Evolutionary conservation across 164 flowering plant species (phyloP), one percentile per base, ranked within the genome.

Genomic region (Liquidambar formosana): DNA sequence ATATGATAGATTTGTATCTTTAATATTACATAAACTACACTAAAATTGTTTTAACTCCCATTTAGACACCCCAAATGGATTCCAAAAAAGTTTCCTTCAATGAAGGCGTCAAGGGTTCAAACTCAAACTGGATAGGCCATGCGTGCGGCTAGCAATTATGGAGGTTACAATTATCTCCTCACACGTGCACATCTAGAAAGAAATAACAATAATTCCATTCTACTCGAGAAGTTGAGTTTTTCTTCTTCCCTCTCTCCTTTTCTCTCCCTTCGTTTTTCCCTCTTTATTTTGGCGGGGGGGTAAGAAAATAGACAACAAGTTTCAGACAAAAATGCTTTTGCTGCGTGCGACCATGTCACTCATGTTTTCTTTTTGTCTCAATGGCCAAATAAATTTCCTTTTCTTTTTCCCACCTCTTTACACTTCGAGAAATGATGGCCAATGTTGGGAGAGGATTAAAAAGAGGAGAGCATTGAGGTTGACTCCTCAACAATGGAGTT

Each of bases 401-500:
- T 48, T 52, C 27, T 64, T 44, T 69, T 44, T 64, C 56, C 27
- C 52, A 33, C 41, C 2, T 33, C 41, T 6, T 33, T 33, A 2
- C 41, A 33, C 41, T 46, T 67, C 43, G 69, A 51, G 64, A 69
- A 73, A 78, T 82, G 78, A 82, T 80, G 79, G 79, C 11, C 19
- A 22, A 41, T 78, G 87, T 74, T 81, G 81, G 79, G 70, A 57
- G 54, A 27, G 77, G 76, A 48, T 59, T 54, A 71, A 75, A 63
- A 69, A n/a, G n/a, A n/a, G n/a, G 73, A 57, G 71, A 47, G 78
- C 72, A 75, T 23, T 85, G 89, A 85, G 58, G 82, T 78, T 77
- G 88, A 85, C 89, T 68, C 76, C 54, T 74, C 84, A 81, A 78
- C 77, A 74, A 81, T 78, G 82, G 80, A 71, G 76, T 69, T 59